Conservation (phyloP, 2,329 filamentous ascomycete species). For the Apiospora koreana region DNA sequence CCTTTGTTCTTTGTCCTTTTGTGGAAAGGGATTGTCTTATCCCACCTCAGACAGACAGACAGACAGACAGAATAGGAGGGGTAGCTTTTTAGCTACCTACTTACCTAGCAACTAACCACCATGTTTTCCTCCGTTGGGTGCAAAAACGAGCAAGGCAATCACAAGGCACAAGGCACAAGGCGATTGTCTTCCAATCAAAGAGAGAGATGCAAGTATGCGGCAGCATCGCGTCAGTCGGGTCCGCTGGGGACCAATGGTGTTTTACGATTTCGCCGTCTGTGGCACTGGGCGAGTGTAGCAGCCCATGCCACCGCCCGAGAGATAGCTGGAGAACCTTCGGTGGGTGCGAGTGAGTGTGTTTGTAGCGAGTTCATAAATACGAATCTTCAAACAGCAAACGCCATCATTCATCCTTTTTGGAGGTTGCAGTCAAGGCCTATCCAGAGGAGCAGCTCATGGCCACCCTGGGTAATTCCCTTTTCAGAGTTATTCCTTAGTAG, state of each 20-base stretch:
- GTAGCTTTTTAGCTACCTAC: background rate
- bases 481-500: no score
- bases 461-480: no score
- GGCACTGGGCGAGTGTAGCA: background rate
- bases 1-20: background rate
- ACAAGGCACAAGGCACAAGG: no score
- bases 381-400: background rate
- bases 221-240: background rate
- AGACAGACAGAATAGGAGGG: constrained; percentile 1
- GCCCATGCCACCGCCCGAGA: background rate
- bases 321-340: background rate
- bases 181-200: constrained; percentile 7
- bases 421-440: no score
- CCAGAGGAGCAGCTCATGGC: no score
- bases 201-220: background rate
- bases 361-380: background rate
- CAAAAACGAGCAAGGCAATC: background rate
- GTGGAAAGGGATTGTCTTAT: background rate
- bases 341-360: background rate
- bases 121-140: background rate
- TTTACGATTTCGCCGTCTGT: background rate
- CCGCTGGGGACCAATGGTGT: background rate
- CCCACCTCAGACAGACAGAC: background rate
- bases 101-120: no score
- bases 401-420: no score